These are phyloP conservation scores for Phytophthora fragariaefolia DNA, from an alignment of 352 stramenopile genomes.

Conservation along the genomic window DNA sequence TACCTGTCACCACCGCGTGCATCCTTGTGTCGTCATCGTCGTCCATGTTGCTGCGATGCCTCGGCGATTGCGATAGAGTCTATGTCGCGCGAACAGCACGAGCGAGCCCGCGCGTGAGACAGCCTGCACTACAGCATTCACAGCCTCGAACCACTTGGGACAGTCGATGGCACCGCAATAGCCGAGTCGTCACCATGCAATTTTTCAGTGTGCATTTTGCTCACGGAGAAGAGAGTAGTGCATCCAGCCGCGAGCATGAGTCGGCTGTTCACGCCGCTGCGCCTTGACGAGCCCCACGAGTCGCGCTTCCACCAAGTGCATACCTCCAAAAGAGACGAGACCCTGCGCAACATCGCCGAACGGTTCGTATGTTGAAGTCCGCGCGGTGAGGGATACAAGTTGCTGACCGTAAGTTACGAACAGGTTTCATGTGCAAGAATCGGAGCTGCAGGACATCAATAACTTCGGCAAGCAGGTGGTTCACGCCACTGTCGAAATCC, in stretches of 20 bases:
- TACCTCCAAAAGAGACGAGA: constrained; percentile 7
- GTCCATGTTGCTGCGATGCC: constrained; percentile 4
- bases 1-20: background rate
- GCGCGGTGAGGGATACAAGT: background rate
- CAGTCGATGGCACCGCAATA: constrained; percentile 4
- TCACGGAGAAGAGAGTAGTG: background rate
- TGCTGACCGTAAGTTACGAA: too few species aligned
- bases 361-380: constrained; percentile 8
- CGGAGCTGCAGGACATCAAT: constrained; percentile 62
- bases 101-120: background rate
- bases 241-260: constrained; percentile 8
- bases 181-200: background rate
- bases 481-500: constrained; percentile 48
- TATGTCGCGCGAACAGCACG: background rate
- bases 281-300: background rate
- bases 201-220: constrained; percentile 6
- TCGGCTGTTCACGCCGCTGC: constrained; percentile 8
- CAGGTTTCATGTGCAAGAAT: constrained; percentile 58
- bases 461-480: constrained; percentile 47
- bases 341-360: constrained; percentile 16
- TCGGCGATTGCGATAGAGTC: background rate
- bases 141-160: background rate
- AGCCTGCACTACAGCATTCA: background rate
- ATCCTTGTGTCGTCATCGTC: background rate
- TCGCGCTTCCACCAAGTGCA: background rate